Base-by-base conservation (phyloP, 2,329 filamentous ascomycete genomes). In the Xylariaceae sp. region DNA sequence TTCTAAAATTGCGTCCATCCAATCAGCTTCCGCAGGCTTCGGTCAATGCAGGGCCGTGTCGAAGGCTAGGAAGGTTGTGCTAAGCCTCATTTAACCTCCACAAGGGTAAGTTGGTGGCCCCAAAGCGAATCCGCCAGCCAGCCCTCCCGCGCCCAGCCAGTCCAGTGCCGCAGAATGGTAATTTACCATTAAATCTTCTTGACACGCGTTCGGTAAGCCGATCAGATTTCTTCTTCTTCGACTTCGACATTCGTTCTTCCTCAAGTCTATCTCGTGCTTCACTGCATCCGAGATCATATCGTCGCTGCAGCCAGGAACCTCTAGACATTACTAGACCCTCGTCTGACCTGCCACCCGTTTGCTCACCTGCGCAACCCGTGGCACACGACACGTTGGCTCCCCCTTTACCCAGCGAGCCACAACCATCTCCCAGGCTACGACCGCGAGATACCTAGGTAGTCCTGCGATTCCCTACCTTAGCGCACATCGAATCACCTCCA, bases 121-220 rank as follows among this genome's bases (percentile, higher is more conserved):
- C 15, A n/a, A 30, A 30, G 28, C n/a, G n/a, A n/a, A n/a, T n/a
- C 22, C 11, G 22, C 22, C 22, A 26, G 22, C 6, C 22, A 6
- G 22, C 22, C 22, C 22, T 11, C 22, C 22, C 6, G 22, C 22
- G 22, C 22, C 22, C n/a, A n/a, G n/a, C n/a, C n/a, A 9, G 22
- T 30, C 24, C 41, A 29, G 31, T 24, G 34, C 19, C 19, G 34
- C 33, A 15, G 13, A 18, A 33, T 33, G 41, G 42, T 43, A 42
- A 45, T 37, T 40, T 48, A 47, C 26, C 30, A 49, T 39, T 37
- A 44, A 47, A 47, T 6, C 22, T 26, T 42, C 41, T 44, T 33
- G 31, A 47, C 41, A 49, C 47, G 41, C 44, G 38, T 49, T 39
- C 26, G 34, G 11, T 19, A 16, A 26, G 22, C 22, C 22, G 6